Evolutionary conservation across 148 eudicot species (phyloP).

Genomic region (Euryodendron excelsum): DNA sequence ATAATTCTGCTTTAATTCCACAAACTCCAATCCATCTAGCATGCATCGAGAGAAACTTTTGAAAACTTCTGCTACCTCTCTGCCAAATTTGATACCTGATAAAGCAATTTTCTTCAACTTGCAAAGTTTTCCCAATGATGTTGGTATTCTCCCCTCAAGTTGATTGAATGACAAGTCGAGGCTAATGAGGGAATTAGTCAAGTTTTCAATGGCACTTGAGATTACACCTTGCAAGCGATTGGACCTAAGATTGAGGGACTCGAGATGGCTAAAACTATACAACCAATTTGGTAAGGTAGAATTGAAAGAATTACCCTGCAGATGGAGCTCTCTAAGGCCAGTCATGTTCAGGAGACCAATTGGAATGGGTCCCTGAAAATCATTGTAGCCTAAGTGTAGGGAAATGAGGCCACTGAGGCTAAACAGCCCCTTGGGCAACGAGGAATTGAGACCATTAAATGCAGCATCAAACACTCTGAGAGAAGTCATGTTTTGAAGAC

Average conservation of each 20-base stretch:
- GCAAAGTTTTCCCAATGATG: constrained; percentile 2
- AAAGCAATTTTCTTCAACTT: not conserved
- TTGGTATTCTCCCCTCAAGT: constrained; percentile 17
- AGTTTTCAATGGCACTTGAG: constrained; percentile 15
- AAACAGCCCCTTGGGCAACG: too few relatives aligned
- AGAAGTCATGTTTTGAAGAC: not conserved
- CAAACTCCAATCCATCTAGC: not conserved
- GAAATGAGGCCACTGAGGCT: too few relatives aligned
- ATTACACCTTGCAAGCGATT: not conserved
- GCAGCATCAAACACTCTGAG: not conserved
- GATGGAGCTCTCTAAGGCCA: not conserved
- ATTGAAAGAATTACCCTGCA: not conserved
- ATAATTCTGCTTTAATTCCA: not conserved
- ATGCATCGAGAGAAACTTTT: not conserved
- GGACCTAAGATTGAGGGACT: not conserved
- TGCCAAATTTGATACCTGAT: not conserved
- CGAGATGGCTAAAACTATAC: not conserved
- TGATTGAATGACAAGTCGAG: constrained; percentile 10
- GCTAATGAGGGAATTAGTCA: constrained; percentile 3
- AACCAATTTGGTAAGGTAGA: not conserved
- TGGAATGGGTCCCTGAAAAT: not conserved
- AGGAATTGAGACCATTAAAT: too few relatives aligned
- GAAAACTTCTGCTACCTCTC: constrained; percentile 10
- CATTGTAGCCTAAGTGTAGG: too few relatives aligned
- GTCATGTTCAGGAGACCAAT: constrained; percentile 7